Base-by-base conservation (phyloP, 2,329 filamentous ascomycete genomes). In the Exophiala spinifera region DNA sequence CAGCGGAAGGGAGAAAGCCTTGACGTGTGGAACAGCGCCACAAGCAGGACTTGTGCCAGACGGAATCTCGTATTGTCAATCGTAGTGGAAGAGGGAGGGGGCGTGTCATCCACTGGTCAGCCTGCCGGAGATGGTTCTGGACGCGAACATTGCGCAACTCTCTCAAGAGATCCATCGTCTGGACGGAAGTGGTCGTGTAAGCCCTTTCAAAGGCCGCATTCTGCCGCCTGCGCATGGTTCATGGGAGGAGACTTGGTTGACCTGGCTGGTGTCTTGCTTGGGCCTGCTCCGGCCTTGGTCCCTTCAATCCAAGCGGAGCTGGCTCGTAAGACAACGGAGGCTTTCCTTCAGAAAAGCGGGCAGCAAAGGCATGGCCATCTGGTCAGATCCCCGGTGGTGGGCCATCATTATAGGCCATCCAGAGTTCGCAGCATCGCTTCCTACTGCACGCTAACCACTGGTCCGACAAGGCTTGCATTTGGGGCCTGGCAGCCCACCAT, bases 391-490 rank as follows among this genome's bases (percentile, higher is more conserved):
- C 50, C 50, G 55, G 39, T 37, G 21, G 50, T 47, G 55, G 50
- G 42, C 20, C 46, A 20, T 45, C 45, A 36, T 36, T 45, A 45
- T 45, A 45, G 51, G 37, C 37, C 17, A 17, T 36, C 44, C 34
- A 34, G 21, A 31, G 20, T 28, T 39, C 13, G 25, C 47, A 42
- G 49, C 13, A 7, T 21, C 28, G 25, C 25, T 25, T 47, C 40
- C 52, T 25, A 55, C 42, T 51, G 46, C 44, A 33, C 49, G 33
- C 53, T 54, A 56, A 51, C 51, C 54, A 55, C 51, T 60, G 54
- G 57, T 60, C 57, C 55, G 57, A 60, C 57, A 53, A 46, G 49
- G 47, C 53, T 57, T 57, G 51, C 46, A 50, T 51, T 23, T 50
- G 21, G 55, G 53, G 49, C 17, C 53, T 53, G 46, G 14, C 46